phyloP scores from a whole-genome alignment of 208 protist genomes.

The Polymyxa betae region DNA sequence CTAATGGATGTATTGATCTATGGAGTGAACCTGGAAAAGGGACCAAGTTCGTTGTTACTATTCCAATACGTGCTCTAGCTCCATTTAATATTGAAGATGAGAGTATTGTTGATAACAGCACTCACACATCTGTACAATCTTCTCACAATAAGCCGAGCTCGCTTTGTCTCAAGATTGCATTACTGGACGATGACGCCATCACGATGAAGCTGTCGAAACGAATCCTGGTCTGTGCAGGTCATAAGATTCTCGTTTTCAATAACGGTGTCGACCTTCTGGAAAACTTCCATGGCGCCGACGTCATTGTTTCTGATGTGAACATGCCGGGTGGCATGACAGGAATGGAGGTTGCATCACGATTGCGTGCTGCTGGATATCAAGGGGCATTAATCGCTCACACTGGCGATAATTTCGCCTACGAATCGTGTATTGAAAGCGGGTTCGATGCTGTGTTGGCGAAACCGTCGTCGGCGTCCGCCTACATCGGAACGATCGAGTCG shows the following conservation, averaged over 20 bases:
- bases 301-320: not conserved
- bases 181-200: not conserved
- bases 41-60: not conserved
- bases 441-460: conserved; percentile 8
- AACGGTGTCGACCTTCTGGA: not conserved
- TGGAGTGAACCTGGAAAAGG: not conserved
- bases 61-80: not conserved
- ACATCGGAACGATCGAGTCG: not conserved
- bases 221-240: not conserved
- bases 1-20: not conserved
- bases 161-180: not conserved
- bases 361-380: not conserved
- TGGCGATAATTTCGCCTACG: not conserved
- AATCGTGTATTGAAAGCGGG: not conserved
- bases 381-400: not conserved
- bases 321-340: not conserved
- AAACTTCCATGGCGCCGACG: not conserved
- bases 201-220: not conserved
- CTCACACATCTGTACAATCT: not conserved
- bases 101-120: not conserved
- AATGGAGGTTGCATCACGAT: not conserved
- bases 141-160: not conserved
- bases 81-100: not conserved
- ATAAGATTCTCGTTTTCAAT: not conserved
- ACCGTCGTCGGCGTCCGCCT: not conserved